Conservation (phyloP, 306 rosid species). For the Corylus heterophylla region DNA sequence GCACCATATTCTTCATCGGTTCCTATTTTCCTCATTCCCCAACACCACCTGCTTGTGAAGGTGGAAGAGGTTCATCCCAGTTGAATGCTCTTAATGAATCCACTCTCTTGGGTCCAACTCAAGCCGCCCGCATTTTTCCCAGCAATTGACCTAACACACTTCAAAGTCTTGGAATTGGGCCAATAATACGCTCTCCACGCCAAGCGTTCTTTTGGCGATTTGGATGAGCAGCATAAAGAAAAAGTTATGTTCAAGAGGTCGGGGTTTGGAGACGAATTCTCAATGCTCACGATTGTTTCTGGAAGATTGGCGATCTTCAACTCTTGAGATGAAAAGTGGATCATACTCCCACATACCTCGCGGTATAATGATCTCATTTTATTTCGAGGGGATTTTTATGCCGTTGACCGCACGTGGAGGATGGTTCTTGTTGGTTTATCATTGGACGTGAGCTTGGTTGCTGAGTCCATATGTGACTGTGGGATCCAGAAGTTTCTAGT, state of each 20-base stretch:
- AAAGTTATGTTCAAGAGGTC: slow-evolving; percentile 53
- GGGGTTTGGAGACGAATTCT: slow-evolving; percentile 29
- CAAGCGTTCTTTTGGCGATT: slow-evolving; percentile 29
- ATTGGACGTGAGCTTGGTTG: slow-evolving; percentile 33
- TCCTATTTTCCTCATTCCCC: slow-evolving; percentile 5
- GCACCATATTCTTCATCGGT: slow-evolving; percentile 35
- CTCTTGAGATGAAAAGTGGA: slow-evolving; percentile 57
- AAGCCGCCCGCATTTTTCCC: slow-evolving; percentile 39
- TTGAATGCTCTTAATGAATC: slow-evolving; percentile 28
- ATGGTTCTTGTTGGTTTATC: slow-evolving; percentile 46
- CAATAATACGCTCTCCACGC: slow-evolving; percentile 48
- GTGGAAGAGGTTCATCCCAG: slow-evolving; percentile 36
- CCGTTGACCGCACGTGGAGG: slow-evolving; percentile 64
- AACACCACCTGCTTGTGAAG: slow-evolving; percentile 33
- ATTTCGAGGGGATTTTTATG: slow-evolving; percentile 48
- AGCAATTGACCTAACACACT: neutral
- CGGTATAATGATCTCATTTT: slow-evolving; percentile 24
- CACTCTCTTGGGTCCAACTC: slow-evolving; percentile 43
- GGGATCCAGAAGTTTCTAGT: slow-evolving; percentile 80
- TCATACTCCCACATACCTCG: slow-evolving; percentile 17
- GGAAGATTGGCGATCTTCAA: slow-evolving; percentile 63
- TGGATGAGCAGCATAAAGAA: slow-evolving; percentile 51
- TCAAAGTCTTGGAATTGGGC: slow-evolving; percentile 41
- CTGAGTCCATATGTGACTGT: slow-evolving; percentile 61
- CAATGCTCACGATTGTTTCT: slow-evolving; percentile 69